Base-by-base conservation (phyloP, 257 asterid species). In the Solanum pennellii region DNA sequence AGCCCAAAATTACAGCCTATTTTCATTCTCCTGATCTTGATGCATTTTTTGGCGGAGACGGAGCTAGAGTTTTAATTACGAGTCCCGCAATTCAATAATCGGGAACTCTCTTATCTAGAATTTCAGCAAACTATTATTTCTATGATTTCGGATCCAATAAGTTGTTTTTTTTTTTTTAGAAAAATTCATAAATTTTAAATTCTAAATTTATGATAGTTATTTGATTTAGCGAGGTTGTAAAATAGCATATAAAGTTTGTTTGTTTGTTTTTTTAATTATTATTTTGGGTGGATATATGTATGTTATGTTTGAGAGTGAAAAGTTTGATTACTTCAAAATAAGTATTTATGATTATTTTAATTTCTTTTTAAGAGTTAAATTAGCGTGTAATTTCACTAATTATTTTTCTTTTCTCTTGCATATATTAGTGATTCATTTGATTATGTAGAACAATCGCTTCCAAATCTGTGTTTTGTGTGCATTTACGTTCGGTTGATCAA, bases 21-120 rank as follows among this genome's bases (percentile, higher is more conserved):
- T 93, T 93, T 82, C 93, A 69, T 86, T 89, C 96, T 66, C 95
- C 94, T 87, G 96, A 92, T 88, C 90, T 93, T 41, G 98, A 95
- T 16, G 31, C 68, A 6, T 89, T 94, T 85, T 91, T 95, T 31
- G 89, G 87, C 41, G 87, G 27, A 0, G 0, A 7, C 2, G 16
- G 47, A 72, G 79, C 27, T 35, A 72, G 79, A 72, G 79, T 72
- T 72, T 9, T 72, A 72, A 45, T 35, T 33, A 72, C 9, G 25
- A 71, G 1, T 71, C 12, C 79, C 14, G 44, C 25, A 71, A 33
- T 18, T 72, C 79, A 33, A 14, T 33, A 72, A 18, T 5, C 18
- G 23, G 12, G 1, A 72, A 6, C n/a, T 9, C 15, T 33, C 27
- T 16, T 33, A 9, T 72, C 15, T 72, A 33, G 25, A 29, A 68